Evolutionary conservation across 768 basidiomycete species (phyloP).

Genomic region (Tubosaeta sp.): DNA sequence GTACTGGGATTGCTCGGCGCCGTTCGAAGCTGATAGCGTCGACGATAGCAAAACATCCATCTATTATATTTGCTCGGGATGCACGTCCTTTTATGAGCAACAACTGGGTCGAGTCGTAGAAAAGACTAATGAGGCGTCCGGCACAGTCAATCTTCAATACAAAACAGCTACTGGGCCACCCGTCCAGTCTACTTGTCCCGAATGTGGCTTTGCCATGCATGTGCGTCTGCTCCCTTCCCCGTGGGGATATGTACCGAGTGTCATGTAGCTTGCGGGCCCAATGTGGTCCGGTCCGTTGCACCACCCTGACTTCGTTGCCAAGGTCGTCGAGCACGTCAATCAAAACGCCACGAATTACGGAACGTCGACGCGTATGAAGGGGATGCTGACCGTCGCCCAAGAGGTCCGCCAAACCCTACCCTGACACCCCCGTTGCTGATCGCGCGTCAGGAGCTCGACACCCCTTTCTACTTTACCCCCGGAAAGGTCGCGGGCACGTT

Average conservation of each 20-base stretch:
- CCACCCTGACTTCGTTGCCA: slow-evolving; percentile 64
- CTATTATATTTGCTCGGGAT: slow-evolving; percentile 80
- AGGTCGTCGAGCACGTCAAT: slow-evolving; percentile 71
- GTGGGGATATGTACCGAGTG: not conserved
- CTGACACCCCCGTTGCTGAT: not conserved
- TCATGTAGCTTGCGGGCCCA: slow-evolving; percentile 76
- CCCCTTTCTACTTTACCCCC: slow-evolving; percentile 88
- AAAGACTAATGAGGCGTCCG: slow-evolving; percentile 50
- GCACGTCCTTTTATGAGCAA: slow-evolving; percentile 80
- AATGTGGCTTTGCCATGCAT: slow-evolving; percentile 76
- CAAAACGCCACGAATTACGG: slow-evolving; percentile 61
- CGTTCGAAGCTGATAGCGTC: slow-evolving; percentile 2
- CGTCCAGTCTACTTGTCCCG: slow-evolving; percentile 64
- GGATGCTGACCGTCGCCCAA: slow-evolving; percentile 89
- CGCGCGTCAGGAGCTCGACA: slow-evolving; percentile 61
- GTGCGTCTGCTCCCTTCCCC: slow-evolving; percentile 35
- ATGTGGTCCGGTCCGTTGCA: slow-evolving; percentile 96
- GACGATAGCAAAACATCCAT: slow-evolving; percentile 72
- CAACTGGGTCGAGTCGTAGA: slow-evolving; percentile 75
- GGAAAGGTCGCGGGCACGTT: slow-evolving; percentile 74
- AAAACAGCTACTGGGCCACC: slow-evolving; percentile 72
- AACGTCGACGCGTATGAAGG: slow-evolving; percentile 82
- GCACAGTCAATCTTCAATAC: slow-evolving; percentile 58
- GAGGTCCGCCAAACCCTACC: slow-evolving; percentile 49
- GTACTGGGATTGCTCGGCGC: slow-evolving; percentile 14